Evolutionary conservation across 352 stramenopile genomes (phyloP), one percentile per base, ranked within the genome.

Genomic region (Aphanomyces stellatus): DNA sequence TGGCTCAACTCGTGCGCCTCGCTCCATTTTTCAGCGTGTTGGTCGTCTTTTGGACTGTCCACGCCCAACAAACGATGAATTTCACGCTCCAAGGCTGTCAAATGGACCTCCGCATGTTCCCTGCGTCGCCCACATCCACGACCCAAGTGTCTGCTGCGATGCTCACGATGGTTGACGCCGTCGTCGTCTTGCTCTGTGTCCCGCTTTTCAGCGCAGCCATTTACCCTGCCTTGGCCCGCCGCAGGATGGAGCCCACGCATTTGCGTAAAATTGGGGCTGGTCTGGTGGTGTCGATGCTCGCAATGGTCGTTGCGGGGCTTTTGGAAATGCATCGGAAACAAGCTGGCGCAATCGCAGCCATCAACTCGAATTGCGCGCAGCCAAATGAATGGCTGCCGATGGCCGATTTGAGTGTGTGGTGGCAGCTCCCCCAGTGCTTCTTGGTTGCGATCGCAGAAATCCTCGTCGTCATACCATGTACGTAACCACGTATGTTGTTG

Each of bases 341-440:
- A 6, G 71, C 72, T n/a, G 72, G 69, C 2, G 71, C 78, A 49
- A 65, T 91, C 33, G 62, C 76, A 2, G 79, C 76, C 15, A 43
- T 89, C 43, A 69, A 75, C 10, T 91, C 79, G 25, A 91, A 92
- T 53, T 97, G 90, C 67, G 90, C 87, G 13, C 76, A 76, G 7
- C 79, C 70, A 4, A 69, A 72, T 0, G 79, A 91, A 61, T 68
- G 69, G 30, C 75, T 95, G 43, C 80, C 80, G 15, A 93, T 95
- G 81, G 88, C 85, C 0, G 61, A 71, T 33, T 69, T 97, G 46
- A 96, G 83, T 61, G 81, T 97, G 13, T 93, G 90, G 80, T 97
- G 87, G 89, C 86, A 96, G 59, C 88, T 88, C 4, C 88, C 87
- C n/a, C 89, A 97, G 77, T 97, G 91, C 62, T 66, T 96, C 61